phyloP scores from a whole-genome alignment of 2,329 filamentous ascomycete genomes.

The Epichloe sibirici region DNA sequence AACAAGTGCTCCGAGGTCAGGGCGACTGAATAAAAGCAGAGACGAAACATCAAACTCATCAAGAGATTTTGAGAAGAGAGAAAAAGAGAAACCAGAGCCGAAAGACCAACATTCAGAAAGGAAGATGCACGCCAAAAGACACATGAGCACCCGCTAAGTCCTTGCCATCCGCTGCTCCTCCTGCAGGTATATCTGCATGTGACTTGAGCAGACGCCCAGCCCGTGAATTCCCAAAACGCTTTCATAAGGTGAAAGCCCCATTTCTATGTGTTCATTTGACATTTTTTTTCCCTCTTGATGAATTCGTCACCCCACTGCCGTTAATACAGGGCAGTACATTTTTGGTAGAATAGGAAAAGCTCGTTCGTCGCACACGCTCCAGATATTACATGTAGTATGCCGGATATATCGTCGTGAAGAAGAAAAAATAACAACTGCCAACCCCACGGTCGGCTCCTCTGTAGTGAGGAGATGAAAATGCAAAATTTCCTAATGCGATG shows the following conservation, averaged over 20 bases:
- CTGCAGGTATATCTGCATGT: constrained; percentile 20
- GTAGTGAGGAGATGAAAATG: constrained; percentile 8
- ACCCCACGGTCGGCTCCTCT: constrained; percentile 10
- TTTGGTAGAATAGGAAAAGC: constrained; percentile 9
- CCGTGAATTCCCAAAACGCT: constrained; percentile 10
- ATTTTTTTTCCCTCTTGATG: constrained; percentile 27
- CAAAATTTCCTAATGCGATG: constrained; percentile 16
- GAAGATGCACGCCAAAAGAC: constrained; percentile 15
- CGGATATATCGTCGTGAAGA: constrained; percentile 1
- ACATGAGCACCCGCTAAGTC: constrained; percentile 22
- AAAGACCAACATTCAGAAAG: constrained; percentile 6
- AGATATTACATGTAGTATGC: constrained; percentile 10
- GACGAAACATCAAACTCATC: constrained; percentile 24
- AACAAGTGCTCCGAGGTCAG: constrained; percentile 6
- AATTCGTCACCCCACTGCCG: constrained; percentile 33
- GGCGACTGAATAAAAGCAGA: constrained; percentile 1
- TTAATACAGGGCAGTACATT: constrained; percentile 17
- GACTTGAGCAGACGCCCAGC: constrained; percentile 25
- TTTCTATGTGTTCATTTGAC: constrained; percentile 37
- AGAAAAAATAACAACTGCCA: constrained; percentile 3
- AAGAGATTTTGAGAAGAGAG: constrained; percentile 12
- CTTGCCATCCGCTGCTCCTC: constrained; percentile 21
- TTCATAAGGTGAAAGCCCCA: constrained; percentile 19
- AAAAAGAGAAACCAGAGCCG: constrained; percentile 1
- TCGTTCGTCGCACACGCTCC: constrained; percentile 10